Percentiles rank a stretch among this genome's conserved stretches.
Evolutionary conservation across 2,329 filamentous ascomycete genomes (phyloP).

Genomic region (Sphaerulina populicola): DNA sequence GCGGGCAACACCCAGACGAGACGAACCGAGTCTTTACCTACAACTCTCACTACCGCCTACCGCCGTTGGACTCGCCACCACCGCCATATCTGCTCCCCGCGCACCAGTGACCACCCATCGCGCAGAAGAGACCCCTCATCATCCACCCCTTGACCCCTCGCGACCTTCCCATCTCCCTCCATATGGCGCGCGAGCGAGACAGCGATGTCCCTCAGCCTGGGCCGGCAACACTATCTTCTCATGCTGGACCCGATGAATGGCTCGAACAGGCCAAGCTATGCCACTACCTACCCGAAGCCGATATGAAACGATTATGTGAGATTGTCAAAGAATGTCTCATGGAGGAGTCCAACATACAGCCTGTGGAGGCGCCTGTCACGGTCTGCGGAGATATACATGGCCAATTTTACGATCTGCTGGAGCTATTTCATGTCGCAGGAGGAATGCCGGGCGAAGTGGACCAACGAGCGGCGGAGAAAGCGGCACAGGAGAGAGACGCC

Average conservation of each 20-base stretch:
- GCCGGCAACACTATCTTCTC: conserved; percentile 72
- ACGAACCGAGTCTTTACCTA: too few species aligned
- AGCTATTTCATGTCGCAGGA: conserved; percentile 91
- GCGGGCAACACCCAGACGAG: too few species aligned
- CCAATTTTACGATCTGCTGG: conserved; percentile 95
- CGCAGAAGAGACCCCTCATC: too few species aligned
- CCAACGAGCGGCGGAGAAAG: conserved; percentile 23
- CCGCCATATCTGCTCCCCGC: too few species aligned
- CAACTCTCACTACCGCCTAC: too few species aligned
- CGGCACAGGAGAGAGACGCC: conserved; percentile 16
- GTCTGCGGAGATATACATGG: conserved; percentile 98
- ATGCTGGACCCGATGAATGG: conserved; percentile 90
- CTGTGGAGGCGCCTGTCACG: conserved; percentile 91
- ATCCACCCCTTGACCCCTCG: background rate
- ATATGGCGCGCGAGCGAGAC: conserved; percentile 43
- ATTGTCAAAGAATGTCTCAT: conserved; percentile 98
- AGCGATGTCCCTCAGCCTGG: conserved; percentile 74
- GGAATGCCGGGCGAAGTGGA: conserved; percentile 77
- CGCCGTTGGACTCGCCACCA: too few species aligned
- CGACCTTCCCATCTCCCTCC: conserved; percentile 2
- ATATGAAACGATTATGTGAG: conserved; percentile 98
- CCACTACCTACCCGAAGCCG: conserved; percentile 87
- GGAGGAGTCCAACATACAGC: conserved; percentile 99
- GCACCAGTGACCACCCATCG: too few species aligned
- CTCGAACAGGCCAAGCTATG: conserved; percentile 93